Evolutionary conservation across 192 early-diverging fungal species (phyloP).

Genomic region (Coemansia sp.): DNA sequence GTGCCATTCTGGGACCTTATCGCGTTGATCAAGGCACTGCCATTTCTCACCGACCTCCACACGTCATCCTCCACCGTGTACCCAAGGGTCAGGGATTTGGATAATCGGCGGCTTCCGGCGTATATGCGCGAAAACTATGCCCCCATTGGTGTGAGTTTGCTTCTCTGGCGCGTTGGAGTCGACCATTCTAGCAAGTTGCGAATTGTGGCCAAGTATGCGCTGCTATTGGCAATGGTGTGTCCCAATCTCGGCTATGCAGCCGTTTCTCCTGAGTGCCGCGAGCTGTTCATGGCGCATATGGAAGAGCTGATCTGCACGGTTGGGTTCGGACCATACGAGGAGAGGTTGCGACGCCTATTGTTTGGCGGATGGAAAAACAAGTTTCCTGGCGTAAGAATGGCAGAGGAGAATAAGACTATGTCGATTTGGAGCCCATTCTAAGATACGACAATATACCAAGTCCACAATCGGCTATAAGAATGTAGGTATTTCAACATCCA

Average conservation of each 20-base stretch:
- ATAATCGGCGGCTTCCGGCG: neutral
- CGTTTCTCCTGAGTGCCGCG: neutral
- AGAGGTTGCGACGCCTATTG: neutral
- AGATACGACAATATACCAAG: too few relatives aligned
- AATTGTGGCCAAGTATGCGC: neutral
- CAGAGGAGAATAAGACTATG: neutral
- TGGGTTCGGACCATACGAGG: neutral
- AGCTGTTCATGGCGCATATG: neutral
- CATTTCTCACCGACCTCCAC: neutral
- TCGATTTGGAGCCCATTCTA: too few relatives aligned
- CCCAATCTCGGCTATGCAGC: neutral
- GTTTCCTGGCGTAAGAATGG: neutral
- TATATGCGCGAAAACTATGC: neutral
- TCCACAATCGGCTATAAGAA: too few relatives aligned
- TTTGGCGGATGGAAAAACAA: conserved; percentile 2
- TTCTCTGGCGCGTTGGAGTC: neutral
- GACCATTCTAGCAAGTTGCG: neutral
- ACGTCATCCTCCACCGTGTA: neutral
- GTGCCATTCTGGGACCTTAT: neutral
- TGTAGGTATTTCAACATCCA: too few relatives aligned
- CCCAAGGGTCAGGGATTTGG: neutral
- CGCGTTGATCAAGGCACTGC: neutral
- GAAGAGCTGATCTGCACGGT: neutral
- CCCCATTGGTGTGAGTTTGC: neutral
- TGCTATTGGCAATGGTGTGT: neutral